Evolutionary conservation across 768 basidiomycete genomes (phyloP).

Genomic region (Macrolepiota albuminosa): DNA sequence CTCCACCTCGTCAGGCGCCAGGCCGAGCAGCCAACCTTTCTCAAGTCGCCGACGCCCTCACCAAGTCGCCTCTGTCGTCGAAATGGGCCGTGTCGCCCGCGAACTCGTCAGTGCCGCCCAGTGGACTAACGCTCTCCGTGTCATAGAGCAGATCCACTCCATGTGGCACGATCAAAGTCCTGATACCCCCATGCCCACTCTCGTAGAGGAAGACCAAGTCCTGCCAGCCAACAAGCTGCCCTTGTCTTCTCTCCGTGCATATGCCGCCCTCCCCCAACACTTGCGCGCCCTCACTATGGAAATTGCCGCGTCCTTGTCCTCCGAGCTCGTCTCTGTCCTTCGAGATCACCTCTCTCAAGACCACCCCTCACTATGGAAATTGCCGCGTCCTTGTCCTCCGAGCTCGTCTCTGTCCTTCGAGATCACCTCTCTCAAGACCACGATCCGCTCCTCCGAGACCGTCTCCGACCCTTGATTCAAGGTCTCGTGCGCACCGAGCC

Average conservation of each 20-base stretch:
- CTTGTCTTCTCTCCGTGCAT: constrained; percentile 66
- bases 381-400: constrained; percentile 67
- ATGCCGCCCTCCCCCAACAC: constrained; percentile 69
- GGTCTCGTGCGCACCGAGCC: constrained; percentile 75
- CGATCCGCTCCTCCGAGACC: constrained; percentile 50
- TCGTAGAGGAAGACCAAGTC: constrained; percentile 4
- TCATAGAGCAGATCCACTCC: constrained; percentile 63
- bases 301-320: constrained; percentile 71
- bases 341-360: constrained; percentile 56
- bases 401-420: constrained; percentile 68
- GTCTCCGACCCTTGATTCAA: constrained; percentile 65
- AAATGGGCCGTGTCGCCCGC: constrained; percentile 69
- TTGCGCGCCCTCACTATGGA: constrained; percentile 68
- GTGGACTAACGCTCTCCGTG: constrained; percentile 79
- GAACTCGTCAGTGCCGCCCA: constrained; percentile 79
- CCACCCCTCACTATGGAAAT: constrained; percentile 64
- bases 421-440: constrained; percentile 51
- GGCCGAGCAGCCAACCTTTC: constrained; percentile 55
- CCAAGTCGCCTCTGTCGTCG: constrained; percentile 67
- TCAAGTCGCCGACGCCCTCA: constrained; percentile 56
- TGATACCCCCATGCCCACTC: neutral
- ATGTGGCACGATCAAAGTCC: constrained; percentile 41
- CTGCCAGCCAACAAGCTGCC: constrained; percentile 30
- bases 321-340: constrained; percentile 72
- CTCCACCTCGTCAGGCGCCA: constrained; percentile 68